Percentiles rank a stretch among this genome's conserved stretches.
These are phyloP conservation scores for Epichloe glyceriae DNA, from an alignment of 2,329 filamentous ascomycete species.

Conservation along the genomic window DNA sequence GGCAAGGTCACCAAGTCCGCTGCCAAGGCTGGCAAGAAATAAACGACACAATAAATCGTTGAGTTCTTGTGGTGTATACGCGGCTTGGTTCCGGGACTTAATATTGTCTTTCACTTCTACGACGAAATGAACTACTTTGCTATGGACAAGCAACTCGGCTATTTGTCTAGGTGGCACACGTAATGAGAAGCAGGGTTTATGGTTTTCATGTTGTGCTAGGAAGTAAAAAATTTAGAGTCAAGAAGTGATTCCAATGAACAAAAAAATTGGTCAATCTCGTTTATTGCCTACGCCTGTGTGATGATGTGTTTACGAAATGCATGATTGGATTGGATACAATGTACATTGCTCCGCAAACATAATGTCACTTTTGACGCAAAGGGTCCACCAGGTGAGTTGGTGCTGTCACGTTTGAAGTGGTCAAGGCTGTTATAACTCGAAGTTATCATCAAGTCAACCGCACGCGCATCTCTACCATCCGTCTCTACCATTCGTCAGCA, in stretches of 20 bases:
- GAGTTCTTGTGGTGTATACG: slow-evolving; percentile 14
- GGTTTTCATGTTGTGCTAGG: slow-evolving; percentile 25
- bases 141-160: slow-evolving; percentile 30
- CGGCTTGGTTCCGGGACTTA: slow-evolving; percentile 13
- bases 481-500: no score
- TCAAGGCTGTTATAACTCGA: no score
- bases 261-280: slow-evolving; percentile 1
- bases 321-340: neutral
- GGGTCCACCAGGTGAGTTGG: no score
- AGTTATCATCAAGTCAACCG: no score
- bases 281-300: neutral
- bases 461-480: neutral
- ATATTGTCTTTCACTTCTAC: slow-evolving; percentile 30
- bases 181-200: slow-evolving; percentile 25
- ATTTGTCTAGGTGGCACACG: slow-evolving; percentile 25
- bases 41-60: slow-evolving; percentile 25
- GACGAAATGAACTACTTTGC: slow-evolving; percentile 31
- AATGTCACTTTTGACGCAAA: no score
- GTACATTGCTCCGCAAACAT: neutral
- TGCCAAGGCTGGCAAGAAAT: slow-evolving; percentile 65
- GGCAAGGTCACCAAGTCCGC: slow-evolving; percentile 63
- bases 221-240: slow-evolving; percentile 34
- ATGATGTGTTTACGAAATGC: neutral
- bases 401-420: no score
- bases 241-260: slow-evolving; percentile 24